Evolutionary conservation across 257 asterid genomes (phyloP).

Genomic region (Capsicum rhomboideum): DNA sequence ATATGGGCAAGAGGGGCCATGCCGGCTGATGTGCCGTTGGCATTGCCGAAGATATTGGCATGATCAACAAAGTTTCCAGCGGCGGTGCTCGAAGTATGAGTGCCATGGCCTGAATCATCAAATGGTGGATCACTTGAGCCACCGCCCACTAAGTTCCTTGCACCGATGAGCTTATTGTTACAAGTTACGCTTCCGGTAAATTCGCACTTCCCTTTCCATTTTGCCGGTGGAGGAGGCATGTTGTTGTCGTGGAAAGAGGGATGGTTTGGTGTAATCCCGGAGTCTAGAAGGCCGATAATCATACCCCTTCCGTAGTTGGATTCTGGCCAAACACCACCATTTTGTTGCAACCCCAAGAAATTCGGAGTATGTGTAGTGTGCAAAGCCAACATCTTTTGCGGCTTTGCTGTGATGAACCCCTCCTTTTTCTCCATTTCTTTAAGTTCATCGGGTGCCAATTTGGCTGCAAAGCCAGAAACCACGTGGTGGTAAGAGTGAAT

Average conservation of each 20-base stretch:
- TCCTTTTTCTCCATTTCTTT: too few species aligned
- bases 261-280: slow-evolving; percentile 36
- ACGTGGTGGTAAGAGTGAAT: too few species aligned
- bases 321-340: slow-evolving; percentile 29
- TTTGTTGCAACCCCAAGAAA: slow-evolving; percentile 2
- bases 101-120: slow-evolving; percentile 26
- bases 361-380: too few species aligned
- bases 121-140: background rate
- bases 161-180: too few species aligned
- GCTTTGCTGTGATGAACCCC: too few species aligned
- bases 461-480: too few species aligned
- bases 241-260: slow-evolving; percentile 43
- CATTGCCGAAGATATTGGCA: slow-evolving; percentile 33
- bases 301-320: slow-evolving; percentile 22
- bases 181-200: too few species aligned
- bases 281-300: slow-evolving; percentile 27
- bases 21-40: slow-evolving; percentile 36
- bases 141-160: slow-evolving; percentile 6
- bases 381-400: too few species aligned
- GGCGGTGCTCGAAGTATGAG: background rate
- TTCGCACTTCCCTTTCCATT: slow-evolving; percentile 50
- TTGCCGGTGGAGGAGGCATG: slow-evolving; percentile 39
- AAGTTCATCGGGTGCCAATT: too few species aligned
- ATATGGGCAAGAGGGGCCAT: slow-evolving; percentile 52
- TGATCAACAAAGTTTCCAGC: slow-evolving; percentile 19